Evolutionary conservation across 2,329 filamentous ascomycete genomes (phyloP).

Genomic region (Fusarium duplospermum): DNA sequence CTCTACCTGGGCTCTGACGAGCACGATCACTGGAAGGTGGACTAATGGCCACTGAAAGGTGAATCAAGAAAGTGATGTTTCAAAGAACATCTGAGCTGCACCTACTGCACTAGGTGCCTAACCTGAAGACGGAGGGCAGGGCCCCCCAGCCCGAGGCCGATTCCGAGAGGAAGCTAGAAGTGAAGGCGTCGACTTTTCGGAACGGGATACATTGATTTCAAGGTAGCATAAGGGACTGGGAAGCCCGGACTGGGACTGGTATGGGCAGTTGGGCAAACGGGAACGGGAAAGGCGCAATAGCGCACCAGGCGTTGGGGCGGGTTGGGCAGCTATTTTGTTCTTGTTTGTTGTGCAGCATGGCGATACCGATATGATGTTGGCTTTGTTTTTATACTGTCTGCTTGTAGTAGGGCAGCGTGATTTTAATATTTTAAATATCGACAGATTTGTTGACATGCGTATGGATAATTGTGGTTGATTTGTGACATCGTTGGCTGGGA

Average conservation of each 20-base stretch:
- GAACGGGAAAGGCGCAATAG: constrained; percentile 37
- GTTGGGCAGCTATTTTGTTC: constrained; percentile 35
- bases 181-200: constrained; percentile 22
- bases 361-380: constrained; percentile 47
- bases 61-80: background rate
- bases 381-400: constrained; percentile 33
- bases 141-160: constrained; percentile 10
- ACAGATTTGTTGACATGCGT: background rate
- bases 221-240: constrained; percentile 39
- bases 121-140: constrained; percentile 12
- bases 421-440: constrained; percentile 14
- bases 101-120: constrained; percentile 2
- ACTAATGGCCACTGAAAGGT: constrained; percentile 64
- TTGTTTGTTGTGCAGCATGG: constrained; percentile 48
- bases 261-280: constrained; percentile 30
- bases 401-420: constrained; percentile 14
- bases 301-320: constrained; percentile 48
- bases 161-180: constrained; percentile 15
- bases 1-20: constrained; percentile 88
- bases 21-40: constrained; percentile 94
- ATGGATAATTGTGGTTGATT: background rate
- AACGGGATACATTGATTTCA: constrained; percentile 29
- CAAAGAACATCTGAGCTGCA: background rate
- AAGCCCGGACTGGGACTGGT: constrained; percentile 32
- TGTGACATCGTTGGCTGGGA: background rate